A percentile compares a stretch with the other conserved stretches of the same genome.
Conservation (phyloP, 257 asterid genomes). For the Nicotiana attenuata region DNA sequence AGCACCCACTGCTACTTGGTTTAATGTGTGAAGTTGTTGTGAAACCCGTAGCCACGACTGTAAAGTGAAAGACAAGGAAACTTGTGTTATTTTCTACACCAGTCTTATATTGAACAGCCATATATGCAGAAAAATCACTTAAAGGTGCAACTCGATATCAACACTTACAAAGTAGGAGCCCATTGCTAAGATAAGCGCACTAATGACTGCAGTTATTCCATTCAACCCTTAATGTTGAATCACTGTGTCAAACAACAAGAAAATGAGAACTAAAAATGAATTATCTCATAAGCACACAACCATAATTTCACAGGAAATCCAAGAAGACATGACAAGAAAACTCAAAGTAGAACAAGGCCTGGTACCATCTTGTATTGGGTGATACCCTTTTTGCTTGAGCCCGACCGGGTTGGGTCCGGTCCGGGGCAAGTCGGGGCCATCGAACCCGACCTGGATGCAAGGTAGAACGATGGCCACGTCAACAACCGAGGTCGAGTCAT, state of each 20-base stretch:
- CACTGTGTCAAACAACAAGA: slow-evolving; percentile 37
- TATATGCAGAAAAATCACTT: neutral
- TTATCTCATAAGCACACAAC: neutral
- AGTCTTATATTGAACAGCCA: neutral
- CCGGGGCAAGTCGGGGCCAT: too few relatives aligned
- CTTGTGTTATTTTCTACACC: neutral
- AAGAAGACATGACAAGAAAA: too few relatives aligned
- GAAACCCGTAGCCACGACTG: slow-evolving; percentile 91
- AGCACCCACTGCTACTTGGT: slow-evolving; percentile 75
- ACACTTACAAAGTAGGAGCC: slow-evolving; percentile 72
- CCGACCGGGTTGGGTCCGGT: too few relatives aligned
- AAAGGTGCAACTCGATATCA: neutral
- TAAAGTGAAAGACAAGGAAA: neutral
- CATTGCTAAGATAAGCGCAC: slow-evolving; percentile 30
- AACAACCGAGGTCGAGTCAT: too few relatives aligned
- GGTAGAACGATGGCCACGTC: too few relatives aligned
- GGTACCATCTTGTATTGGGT: too few relatives aligned
- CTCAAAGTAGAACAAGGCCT: too few relatives aligned
- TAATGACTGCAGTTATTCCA: slow-evolving; percentile 34
- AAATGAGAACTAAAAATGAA: neutral
- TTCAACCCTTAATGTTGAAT: slow-evolving; percentile 50
- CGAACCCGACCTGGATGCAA: too few relatives aligned
- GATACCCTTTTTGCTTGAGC: too few relatives aligned
- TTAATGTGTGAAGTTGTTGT: slow-evolving; percentile 55
- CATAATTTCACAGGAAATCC: too few relatives aligned